Evolutionary conservation across 371 early-diverging fungal species (phyloP).

Genomic region (Mortierella sp.): DNA sequence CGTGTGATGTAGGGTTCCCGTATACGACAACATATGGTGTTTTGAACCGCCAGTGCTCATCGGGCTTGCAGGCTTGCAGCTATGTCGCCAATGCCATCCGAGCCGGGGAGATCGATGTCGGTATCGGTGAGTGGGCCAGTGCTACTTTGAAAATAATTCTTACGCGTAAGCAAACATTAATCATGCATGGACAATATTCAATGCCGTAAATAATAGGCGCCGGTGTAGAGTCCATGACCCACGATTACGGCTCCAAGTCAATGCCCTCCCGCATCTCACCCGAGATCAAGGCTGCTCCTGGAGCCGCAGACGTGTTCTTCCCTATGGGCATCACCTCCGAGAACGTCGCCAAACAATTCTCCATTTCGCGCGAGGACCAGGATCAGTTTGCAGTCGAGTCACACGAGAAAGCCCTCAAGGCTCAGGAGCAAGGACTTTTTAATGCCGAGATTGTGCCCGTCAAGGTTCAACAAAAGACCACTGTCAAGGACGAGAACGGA

Average conservation of each 20-base stretch:
- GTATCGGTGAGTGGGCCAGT: constrained; percentile 40
- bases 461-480: constrained; percentile 70
- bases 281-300: constrained; percentile 73
- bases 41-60: constrained; percentile 57
- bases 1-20: constrained; percentile 33
- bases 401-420: constrained; percentile 84
- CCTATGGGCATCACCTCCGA: constrained; percentile 97
- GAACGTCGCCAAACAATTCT: constrained; percentile 93
- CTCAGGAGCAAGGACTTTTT: constrained; percentile 94
- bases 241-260: constrained; percentile 46
- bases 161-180: background rate
- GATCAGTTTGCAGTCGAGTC: constrained; percentile 90
- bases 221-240: constrained; percentile 59
- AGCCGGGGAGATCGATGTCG: constrained; percentile 57
- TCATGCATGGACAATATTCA: background rate
- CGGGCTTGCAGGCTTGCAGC: constrained; percentile 57
- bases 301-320: constrained; percentile 83
- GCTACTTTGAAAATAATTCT: background rate
- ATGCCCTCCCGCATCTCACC: constrained; percentile 74
- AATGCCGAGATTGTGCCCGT: constrained; percentile 95
- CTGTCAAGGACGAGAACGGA: constrained; percentile 72
- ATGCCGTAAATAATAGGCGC: constrained; percentile 31
- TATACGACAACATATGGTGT: constrained; percentile 50
- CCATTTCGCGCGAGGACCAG: constrained; percentile 86
- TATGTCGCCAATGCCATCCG: constrained; percentile 57